Evolutionary conservation across 1,284 basidiomycete species (phyloP), one percentile per base, ranked within the genome.

Genomic region (Ceratobasidium sp.): DNA sequence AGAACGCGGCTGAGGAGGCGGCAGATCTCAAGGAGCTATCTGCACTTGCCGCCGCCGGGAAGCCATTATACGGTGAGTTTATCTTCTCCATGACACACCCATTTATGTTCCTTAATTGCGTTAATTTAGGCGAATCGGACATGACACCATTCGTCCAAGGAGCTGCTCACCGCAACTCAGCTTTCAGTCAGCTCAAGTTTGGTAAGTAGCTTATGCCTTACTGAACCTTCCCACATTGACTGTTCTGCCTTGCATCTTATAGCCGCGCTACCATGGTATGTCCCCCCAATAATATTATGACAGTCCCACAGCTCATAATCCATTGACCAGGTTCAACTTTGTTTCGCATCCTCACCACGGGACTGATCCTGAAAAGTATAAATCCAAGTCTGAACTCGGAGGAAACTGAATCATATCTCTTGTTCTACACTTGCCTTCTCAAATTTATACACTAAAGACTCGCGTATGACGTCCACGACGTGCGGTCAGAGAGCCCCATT

Each of bases 281-380:
- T 79, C 30, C 18, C 26, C 13, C 21, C 28, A 8, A 55, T 21
- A 30, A 58, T 38, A 28, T 58, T 35, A 38, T 14, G n/a, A 32
- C 28, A 9, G 18, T 47, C 38, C 46, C 28, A 55, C 23, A 1
- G 35, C 61, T 64, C 23, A 41, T 18, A 43, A 26, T 35, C 30
- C 69, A 62, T 46, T 67, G 35, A 47, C 8, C 78, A 96, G 94
- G 94, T 89, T 97, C 84, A 97, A 98, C 84, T 84, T 96, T 73
- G 94, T 95, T 78, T 91, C 96, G 82, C 95, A 98, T 82, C 89
- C 89, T 71, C 83, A 90, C 81, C 95, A 98, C 80, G 95, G 95
- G 13, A 89, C 90, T 30, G 93, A 96, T 80, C 87, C 91, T 30
- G 87, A 89, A 75, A 96, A 95, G 82, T 97, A 96, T 81, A 23